Evolutionary conservation across 495 filamentous ascomycete species (phyloP).

Genomic region (Parathielavia hyrcaniae): DNA sequence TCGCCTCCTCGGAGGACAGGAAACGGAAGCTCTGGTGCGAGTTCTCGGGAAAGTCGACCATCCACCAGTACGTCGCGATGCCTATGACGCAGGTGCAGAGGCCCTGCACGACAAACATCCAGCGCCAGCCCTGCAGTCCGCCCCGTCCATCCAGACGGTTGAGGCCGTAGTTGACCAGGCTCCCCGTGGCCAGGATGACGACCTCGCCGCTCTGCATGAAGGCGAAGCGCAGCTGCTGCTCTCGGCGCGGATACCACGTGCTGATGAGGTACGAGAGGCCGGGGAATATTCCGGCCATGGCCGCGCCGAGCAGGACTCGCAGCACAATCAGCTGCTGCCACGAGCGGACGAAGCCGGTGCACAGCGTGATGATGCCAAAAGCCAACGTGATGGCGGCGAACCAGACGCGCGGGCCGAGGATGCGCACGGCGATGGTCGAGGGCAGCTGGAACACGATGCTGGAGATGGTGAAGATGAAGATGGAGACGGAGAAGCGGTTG

Average conservation of each 20-base stretch:
- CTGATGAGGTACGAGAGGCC: constrained; percentile 65
- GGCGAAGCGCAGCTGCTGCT: constrained; percentile 71
- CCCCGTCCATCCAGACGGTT: constrained; percentile 55
- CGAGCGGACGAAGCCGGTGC: constrained; percentile 61
- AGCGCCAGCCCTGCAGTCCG: constrained; percentile 65
- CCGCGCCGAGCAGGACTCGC: constrained; percentile 63
- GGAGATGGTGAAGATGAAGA: constrained; percentile 74
- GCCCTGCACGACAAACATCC: constrained; percentile 69
- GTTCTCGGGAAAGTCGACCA: constrained; percentile 73
- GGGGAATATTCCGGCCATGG: constrained; percentile 65
- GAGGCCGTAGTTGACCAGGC: constrained; percentile 66
- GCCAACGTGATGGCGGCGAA: constrained; percentile 60
- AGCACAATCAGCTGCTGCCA: constrained; percentile 72
- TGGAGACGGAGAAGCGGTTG: constrained; percentile 62
- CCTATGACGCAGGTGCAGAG: constrained; percentile 59
- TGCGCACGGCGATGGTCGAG: constrained; percentile 62
- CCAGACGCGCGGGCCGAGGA: constrained; percentile 62
- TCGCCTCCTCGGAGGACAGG: constrained; percentile 52
- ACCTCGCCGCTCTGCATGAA: constrained; percentile 66
- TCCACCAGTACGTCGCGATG: constrained; percentile 68
- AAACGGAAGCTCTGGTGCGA: constrained; percentile 57
- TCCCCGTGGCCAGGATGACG: constrained; percentile 60
- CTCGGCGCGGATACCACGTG: constrained; percentile 64
- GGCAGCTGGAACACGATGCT: constrained; percentile 72
- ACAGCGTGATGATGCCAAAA: constrained; percentile 67